Conservation (phyloP, 805 yeast species). For the Metschnikowia borealis region DNA sequence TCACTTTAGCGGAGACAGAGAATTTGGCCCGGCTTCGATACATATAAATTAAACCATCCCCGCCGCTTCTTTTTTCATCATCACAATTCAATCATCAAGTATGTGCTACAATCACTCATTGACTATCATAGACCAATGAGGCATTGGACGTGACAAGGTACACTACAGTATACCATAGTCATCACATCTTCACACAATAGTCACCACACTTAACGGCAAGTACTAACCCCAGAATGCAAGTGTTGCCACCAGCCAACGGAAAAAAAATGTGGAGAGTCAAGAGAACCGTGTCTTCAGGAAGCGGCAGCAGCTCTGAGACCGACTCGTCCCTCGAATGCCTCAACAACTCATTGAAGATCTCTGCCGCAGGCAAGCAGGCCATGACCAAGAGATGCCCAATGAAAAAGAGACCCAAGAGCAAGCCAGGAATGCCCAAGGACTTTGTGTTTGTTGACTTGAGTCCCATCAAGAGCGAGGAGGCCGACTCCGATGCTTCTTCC, state of each 20-base stretch:
- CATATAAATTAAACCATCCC: conserved; percentile 4
- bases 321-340: conserved; percentile 35
- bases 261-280: conserved; percentile 44
- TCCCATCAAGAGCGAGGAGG: conserved; percentile 31
- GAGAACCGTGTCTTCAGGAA: conserved; percentile 20
- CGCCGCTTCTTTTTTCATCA: not conserved
- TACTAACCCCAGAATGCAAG: conserved; percentile 13
- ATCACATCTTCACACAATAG: not conserved
- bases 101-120: not conserved
- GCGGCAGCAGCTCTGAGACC: conserved; percentile 12
- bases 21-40: not conserved
- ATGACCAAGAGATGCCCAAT: conserved; percentile 36
- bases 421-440: conserved; percentile 44
- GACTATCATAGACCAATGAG: not conserved
- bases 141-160: not conserved
- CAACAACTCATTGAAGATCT: conserved; percentile 39
- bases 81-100: not conserved
- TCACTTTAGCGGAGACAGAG: not conserved
- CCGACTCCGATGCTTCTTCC: conserved; percentile 20
- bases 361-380: conserved; percentile 37
- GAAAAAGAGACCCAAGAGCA: conserved; percentile 39
- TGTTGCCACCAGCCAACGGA: conserved; percentile 43
- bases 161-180: not conserved
- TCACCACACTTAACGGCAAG: not conserved
- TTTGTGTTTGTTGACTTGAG: conserved; percentile 45